Evolutionary conservation across 2,329 filamentous ascomycete genomes (phyloP), one percentile per base, ranked within the genome.

Genomic region (Pseudogymnoascus sp.): DNA sequence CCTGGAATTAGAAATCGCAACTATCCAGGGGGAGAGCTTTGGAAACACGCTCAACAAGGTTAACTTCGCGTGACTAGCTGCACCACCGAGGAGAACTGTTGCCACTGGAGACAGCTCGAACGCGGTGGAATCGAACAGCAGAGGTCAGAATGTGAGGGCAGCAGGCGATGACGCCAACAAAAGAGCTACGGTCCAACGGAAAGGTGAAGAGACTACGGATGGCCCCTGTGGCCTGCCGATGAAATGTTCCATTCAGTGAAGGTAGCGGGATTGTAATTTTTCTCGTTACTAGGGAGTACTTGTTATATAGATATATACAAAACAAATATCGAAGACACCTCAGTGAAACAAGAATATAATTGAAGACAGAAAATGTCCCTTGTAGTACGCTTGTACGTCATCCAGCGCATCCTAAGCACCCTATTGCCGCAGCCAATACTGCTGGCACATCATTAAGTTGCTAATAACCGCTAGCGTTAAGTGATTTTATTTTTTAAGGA

Each of bases 21-120:
- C 81, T 66, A 83, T 84, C 70, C 95, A 97, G 80, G 95, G 95
- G 77, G 87, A 91, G 82, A 74, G 79, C 62, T 99, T 97, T 80
- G 96, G 90, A 78, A 79, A 89, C 76, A 80, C 84, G 65, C 84
- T 96, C 62, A 77, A 84, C 74, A 93, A 91, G 84, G 82, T 84
- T 69, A 46, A 46, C 12, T 46, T 46, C 42, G 42, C 21, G 11
- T 46, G 42, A 46, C 42, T 46, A 3, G 42, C 42, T 7, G 42
- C 5, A 5, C 42, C 42, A 46, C 42, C 42, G 42, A 46, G 42
- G 1, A 46, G 42, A 46, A 7, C 42, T 46, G 21, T 25, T 14
- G 42, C 42, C 18, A 25, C 42, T 46, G 21, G 21, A 25, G 42
- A 46, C 21, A 46, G 42, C 42, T 46, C 42, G 42, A 46, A 25